A percentile compares a stretch with the other conserved stretches of the same genome.
phyloP scores from a whole-genome alignment of 805 yeast species.

The Huiozyma naganishii region DNA sequence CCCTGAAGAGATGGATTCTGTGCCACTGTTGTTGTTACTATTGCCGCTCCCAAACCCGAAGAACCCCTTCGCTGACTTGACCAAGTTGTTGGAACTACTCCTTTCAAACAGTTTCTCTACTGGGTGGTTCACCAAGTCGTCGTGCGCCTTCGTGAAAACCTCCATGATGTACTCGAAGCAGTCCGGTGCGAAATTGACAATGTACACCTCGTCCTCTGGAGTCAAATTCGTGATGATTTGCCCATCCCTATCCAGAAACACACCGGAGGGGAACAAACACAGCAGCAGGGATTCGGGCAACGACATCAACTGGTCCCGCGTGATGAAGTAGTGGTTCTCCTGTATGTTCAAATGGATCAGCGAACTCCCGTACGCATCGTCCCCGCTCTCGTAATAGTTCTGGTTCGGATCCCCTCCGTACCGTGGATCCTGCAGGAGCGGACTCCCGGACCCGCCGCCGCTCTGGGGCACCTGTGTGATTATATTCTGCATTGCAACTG shows the following conservation, averaged over 20 bases:
- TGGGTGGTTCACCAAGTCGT: constrained; percentile 36
- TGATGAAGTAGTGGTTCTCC: constrained; percentile 61
- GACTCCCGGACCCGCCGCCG: constrained; percentile 6
- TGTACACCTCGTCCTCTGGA: constrained; percentile 69
- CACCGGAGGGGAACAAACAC: constrained; percentile 85
- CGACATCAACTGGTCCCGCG: constrained; percentile 82
- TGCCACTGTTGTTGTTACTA: constrained; percentile 3
- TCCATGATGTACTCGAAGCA: constrained; percentile 78
- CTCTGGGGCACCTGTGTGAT: constrained; percentile 64
- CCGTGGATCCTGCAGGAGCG: constrained; percentile 2
- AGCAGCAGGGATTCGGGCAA: constrained; percentile 83
- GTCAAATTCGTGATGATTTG: constrained; percentile 69
- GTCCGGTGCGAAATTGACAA: constrained; percentile 67
- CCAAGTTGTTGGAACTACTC: constrained; percentile 9
- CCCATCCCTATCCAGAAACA: constrained; percentile 66
- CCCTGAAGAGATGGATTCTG: constrained; percentile 2
- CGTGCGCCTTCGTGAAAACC: constrained; percentile 59
- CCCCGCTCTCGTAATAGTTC: constrained; percentile 9
- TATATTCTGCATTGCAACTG: constrained; percentile 28
- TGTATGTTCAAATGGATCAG: constrained; percentile 69
- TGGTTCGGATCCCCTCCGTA: constrained; percentile 1
- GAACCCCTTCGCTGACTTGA: constrained; percentile 21
- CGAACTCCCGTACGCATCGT: constrained; percentile 37
- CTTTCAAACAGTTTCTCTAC: constrained; percentile 31
- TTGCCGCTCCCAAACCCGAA: constrained; percentile 10